Conservation (phyloP, 805 yeast genomes). For the Candida mattraensis region DNA sequence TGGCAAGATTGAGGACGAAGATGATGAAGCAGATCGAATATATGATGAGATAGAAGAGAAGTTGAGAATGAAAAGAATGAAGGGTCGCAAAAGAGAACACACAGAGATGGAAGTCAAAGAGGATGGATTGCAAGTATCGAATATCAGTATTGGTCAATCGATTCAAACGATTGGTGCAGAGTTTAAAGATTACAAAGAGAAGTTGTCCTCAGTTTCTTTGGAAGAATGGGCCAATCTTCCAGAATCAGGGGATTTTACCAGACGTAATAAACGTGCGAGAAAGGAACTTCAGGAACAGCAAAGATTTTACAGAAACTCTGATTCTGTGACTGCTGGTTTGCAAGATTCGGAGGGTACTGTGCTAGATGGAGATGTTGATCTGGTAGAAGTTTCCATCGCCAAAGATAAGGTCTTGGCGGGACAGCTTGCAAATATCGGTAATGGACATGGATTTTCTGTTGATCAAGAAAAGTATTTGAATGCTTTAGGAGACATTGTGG, state of each 20-base stretch:
- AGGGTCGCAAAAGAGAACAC: slow-evolving; percentile 66
- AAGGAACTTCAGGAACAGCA: slow-evolving; percentile 59
- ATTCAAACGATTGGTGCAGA: slow-evolving; percentile 44
- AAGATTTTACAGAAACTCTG: slow-evolving; percentile 83
- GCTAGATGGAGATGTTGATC: slow-evolving; percentile 37
- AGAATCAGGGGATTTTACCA: slow-evolving; percentile 85
- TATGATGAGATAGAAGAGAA: slow-evolving; percentile 60
- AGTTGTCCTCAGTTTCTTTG: slow-evolving; percentile 53
- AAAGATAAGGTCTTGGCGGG: slow-evolving; percentile 57
- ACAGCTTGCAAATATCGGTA: slow-evolving; percentile 44
- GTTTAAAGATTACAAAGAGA: slow-evolving; percentile 69
- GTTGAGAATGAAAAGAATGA: slow-evolving; percentile 49
- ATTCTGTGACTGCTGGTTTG: slow-evolving; percentile 47
- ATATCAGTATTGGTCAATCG: slow-evolving; percentile 25
- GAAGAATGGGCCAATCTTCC: slow-evolving; percentile 84
- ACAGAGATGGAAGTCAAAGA: slow-evolving; percentile 32
- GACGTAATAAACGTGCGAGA: slow-evolving; percentile 71
- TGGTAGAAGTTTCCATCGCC: slow-evolving; percentile 60
- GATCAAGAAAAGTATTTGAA: slow-evolving; percentile 43
- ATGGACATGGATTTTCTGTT: slow-evolving; percentile 13
- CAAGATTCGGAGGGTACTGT: slow-evolving; percentile 34
- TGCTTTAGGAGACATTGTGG: slow-evolving; percentile 33
- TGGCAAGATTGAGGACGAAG: slow-evolving; percentile 50
- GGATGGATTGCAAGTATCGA: slow-evolving; percentile 15
- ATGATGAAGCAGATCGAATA: slow-evolving; percentile 75